A percentile compares a stretch with the other conserved stretches of the same genome.
phyloP scores from a whole-genome alignment of 2,329 filamentous ascomycete species.

The Ramichloridium luteum region DNA sequence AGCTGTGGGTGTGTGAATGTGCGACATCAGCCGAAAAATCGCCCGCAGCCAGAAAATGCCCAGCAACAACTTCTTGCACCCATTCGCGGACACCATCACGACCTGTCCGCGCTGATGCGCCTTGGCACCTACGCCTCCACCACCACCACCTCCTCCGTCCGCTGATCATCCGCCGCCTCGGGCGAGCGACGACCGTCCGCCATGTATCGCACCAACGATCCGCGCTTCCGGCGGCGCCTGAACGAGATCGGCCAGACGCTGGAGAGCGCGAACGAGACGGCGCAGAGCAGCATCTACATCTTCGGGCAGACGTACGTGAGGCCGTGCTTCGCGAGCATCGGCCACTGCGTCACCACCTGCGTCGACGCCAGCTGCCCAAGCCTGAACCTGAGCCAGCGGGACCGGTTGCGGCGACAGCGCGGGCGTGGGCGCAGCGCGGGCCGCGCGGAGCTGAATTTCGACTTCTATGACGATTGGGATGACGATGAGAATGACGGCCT shows the following conservation, averaged over 20 bases:
- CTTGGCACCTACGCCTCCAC: no score
- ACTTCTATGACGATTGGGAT: constrained; percentile 98
- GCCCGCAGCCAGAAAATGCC: no score
- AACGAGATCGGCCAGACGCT: constrained; percentile 86
- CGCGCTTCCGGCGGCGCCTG: constrained; percentile 82
- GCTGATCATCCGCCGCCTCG: no score
- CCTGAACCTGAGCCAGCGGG: constrained; percentile 24
- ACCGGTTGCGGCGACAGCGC: constrained; percentile 50
- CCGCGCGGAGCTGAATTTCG: constrained; percentile 73
- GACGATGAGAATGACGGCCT: constrained; percentile 50
- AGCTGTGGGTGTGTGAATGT: no score
- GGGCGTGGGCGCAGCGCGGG: constrained; percentile 49
- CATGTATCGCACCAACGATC: constrained; percentile 58
- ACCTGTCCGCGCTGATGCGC: no score
- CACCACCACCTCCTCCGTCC: no score
- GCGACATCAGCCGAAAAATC: no score
- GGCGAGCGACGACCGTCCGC: no score
- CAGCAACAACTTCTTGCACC: no score
- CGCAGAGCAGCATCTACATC: constrained; percentile 81
- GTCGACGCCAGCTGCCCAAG: constrained; percentile 44
- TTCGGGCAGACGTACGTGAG: constrained; percentile 75
- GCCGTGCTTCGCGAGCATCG: constrained; percentile 62
- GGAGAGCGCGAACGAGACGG: constrained; percentile 79
- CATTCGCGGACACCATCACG: no score
- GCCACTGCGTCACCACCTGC: constrained; percentile 52